Percentiles rank a stretch among this genome's conserved stretches.
These are phyloP conservation scores for Lasiosphaeria miniovina DNA, from an alignment of 495 filamentous ascomycete genomes.

Conservation along the genomic window DNA sequence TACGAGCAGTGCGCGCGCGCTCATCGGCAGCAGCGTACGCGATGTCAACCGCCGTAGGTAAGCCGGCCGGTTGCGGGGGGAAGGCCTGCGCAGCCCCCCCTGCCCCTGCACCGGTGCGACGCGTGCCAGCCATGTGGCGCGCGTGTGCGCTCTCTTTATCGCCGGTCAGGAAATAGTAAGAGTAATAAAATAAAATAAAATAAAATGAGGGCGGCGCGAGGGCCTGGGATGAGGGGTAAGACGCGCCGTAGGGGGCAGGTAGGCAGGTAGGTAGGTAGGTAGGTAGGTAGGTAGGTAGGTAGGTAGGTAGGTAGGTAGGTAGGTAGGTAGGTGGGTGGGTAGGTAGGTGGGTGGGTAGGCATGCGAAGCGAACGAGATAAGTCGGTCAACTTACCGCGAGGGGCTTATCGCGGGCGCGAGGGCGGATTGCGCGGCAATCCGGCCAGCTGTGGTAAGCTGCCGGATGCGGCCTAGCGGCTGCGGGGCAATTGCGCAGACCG, in stretches of 20 bases:
- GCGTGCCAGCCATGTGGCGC: conserved; percentile 2
- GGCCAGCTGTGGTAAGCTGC: neutral
- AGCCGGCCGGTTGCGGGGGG: neutral
- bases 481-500: conserved; percentile 1
- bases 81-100: conserved; percentile 1
- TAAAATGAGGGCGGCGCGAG: neutral
- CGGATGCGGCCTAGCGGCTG: neutral
- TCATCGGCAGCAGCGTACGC: conserved; percentile 3
- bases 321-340: no score
- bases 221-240: no score
- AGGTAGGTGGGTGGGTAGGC: no score
- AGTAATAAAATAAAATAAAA: neutral
- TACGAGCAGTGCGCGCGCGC: conserved; percentile 4
- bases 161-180: no score
- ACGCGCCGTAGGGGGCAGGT: no score
- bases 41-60: conserved; percentile 2
- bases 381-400: conserved; percentile 2
- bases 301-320: neutral
- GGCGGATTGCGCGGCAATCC: conserved; percentile 1
- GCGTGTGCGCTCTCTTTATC: no score
- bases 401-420: neutral
- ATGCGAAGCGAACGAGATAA: no score
- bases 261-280: neutral
- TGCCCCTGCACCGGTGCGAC: neutral
- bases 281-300: no score